A percentile compares a stretch with the other conserved stretches of the same genome.
Evolutionary conservation across 805 yeast species (phyloP).

Genomic region (Sungouiozyma intestinalis): DNA sequence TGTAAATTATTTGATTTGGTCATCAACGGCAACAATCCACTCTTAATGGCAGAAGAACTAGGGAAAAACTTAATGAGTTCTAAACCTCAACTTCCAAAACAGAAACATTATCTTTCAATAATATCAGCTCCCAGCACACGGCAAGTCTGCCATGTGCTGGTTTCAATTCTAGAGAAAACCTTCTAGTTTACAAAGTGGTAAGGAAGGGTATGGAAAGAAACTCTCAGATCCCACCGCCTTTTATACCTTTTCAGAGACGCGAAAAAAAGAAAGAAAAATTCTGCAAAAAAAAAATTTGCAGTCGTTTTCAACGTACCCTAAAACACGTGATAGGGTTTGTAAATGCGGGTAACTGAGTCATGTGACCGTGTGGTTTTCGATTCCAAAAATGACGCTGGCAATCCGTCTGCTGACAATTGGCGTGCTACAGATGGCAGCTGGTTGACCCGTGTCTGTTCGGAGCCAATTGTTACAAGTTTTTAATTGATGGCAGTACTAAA

Average conservation of each 20-base stretch:
- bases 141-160: no score
- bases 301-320: not conserved
- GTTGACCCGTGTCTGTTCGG: no score
- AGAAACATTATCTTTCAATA: not conserved
- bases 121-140: not conserved
- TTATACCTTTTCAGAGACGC: not conserved
- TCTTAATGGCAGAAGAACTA: not conserved
- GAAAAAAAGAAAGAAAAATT: no score
- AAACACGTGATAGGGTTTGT: not conserved
- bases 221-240: not conserved
- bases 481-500: no score
- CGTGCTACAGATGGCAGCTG: no score
- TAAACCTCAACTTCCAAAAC: not conserved
- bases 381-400: no score
- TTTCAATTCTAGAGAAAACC: no score
- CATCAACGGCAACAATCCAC: slow-evolving; percentile 23
- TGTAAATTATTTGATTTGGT: slow-evolving; percentile 30
- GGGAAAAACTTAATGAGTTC: not conserved
- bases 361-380: no score
- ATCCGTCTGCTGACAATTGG: no score
- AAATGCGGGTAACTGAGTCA: no score
- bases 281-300: not conserved
- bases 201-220: not conserved
- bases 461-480: no score
- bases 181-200: not conserved